Conservation (phyloP, 805 yeast genomes). For the Myxozyma sirexii region DNA sequence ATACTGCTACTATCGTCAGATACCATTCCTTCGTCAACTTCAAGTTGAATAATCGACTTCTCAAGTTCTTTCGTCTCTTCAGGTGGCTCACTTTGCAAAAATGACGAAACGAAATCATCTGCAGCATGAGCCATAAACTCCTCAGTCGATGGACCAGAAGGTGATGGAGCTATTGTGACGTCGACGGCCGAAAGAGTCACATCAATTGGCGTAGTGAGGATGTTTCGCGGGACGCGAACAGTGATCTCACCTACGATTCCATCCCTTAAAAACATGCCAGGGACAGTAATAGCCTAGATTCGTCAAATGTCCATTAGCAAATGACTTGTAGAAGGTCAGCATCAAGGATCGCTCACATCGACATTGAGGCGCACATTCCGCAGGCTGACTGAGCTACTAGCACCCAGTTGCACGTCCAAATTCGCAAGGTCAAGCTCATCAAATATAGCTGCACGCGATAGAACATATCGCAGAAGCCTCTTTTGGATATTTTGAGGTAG, state of each 20-base stretch:
- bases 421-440: constrained; percentile 81
- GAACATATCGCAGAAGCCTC: constrained; percentile 73
- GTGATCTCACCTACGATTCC: constrained; percentile 29
- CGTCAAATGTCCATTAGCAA: neutral
- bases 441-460: constrained; percentile 78
- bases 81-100: constrained; percentile 48
- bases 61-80: constrained; percentile 21
- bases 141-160: constrained; percentile 34
- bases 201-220: constrained; percentile 54
- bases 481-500: constrained; percentile 84
- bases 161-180: constrained; percentile 49
- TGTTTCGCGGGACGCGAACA: constrained; percentile 39
- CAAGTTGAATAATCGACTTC: constrained; percentile 20
- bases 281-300: constrained; percentile 29
- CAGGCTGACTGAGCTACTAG: constrained; percentile 47
- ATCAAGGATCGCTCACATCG: constrained; percentile 17
- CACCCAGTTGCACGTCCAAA: constrained; percentile 74
- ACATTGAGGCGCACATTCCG: constrained; percentile 33
- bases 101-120: constrained; percentile 61
- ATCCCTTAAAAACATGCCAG: constrained; percentile 33
- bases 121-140: constrained; percentile 72
- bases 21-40: neutral
- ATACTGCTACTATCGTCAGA: constrained; percentile 3
- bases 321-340: neutral
- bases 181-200: constrained; percentile 62